Evolutionary conservation across 169 alveolate genomes (phyloP).

Genomic region (Plasmodium malariae): DNA sequence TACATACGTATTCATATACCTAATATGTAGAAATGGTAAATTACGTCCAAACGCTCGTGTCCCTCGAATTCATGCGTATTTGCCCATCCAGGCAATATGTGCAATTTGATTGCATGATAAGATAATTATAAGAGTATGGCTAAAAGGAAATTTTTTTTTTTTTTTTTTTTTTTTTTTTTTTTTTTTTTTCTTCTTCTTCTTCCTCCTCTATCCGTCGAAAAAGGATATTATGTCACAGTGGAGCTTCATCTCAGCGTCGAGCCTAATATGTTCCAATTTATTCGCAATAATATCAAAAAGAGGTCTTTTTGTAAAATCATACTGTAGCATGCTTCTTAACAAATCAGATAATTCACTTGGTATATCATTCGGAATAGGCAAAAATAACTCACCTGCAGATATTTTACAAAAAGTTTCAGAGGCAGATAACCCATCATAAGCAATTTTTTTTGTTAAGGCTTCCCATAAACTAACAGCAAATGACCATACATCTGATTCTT

Average conservation of each 20-base stretch:
- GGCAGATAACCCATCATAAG: constrained; percentile 80
- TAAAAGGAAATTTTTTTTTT: not conserved
- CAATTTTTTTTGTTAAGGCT: constrained; percentile 75
- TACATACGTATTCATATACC: too few relatives aligned
- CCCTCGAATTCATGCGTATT: too few relatives aligned
- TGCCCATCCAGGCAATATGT: too few relatives aligned
- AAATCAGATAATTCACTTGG: constrained; percentile 48
- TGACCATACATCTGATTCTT: constrained; percentile 85
- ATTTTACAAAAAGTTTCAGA: constrained; percentile 68
- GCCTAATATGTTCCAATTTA: constrained; percentile 36
- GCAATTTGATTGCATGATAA: too few relatives aligned
- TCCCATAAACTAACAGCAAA: constrained; percentile 81
- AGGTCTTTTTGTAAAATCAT: constrained; percentile 71
- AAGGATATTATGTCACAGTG: constrained; percentile 62
- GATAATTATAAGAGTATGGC: too few relatives aligned
- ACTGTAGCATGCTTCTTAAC: constrained; percentile 49
- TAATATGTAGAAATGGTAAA: too few relatives aligned
- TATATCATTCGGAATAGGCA: constrained; percentile 70
- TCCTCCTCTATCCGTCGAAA: constrained; percentile 32
- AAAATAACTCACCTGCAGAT: constrained; percentile 55
- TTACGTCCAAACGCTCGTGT: too few relatives aligned
- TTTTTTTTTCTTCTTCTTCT: not conserved
- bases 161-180: not conserved
- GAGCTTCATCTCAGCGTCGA: constrained; percentile 31
- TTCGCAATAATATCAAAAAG: constrained; percentile 62